Percentiles rank a stretch among this genome's conserved stretches.
Conservation (phyloP, 1,284 basidiomycete species). For the Melampsora larici-populina region DNA sequence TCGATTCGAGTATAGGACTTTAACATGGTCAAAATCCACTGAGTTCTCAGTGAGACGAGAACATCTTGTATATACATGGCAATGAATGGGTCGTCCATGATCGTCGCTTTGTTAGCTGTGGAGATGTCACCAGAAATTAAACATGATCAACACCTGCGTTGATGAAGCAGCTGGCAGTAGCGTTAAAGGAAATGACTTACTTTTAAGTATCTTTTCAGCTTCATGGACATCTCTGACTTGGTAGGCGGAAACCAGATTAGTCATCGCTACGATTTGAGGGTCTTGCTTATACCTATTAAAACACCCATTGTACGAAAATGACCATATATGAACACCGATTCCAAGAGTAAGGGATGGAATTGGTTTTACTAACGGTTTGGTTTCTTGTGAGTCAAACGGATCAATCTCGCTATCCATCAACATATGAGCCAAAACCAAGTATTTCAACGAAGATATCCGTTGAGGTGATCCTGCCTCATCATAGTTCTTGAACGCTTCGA, state of each 20-base stretch:
- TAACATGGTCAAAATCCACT: slow-evolving; percentile 52
- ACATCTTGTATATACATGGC: slow-evolving; percentile 52
- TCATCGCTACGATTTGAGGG: slow-evolving; percentile 96
- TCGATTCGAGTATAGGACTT: slow-evolving; percentile 51
- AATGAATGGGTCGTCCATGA: slow-evolving; percentile 52
- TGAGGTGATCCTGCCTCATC: slow-evolving; percentile 96
- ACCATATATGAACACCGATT: background rate
- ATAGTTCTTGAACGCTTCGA: slow-evolving; percentile 97
- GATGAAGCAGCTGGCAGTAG: background rate
- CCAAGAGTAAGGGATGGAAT: background rate
- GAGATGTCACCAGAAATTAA: background rate
- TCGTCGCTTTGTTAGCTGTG: slow-evolving; percentile 49
- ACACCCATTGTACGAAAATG: background rate
- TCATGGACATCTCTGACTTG: slow-evolving; percentile 91
- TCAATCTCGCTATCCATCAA: slow-evolving; percentile 97
- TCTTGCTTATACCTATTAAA: slow-evolving; percentile 81
- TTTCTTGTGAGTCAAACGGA: slow-evolving; percentile 98
- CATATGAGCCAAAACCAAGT: slow-evolving; percentile 97
- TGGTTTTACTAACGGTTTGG: slow-evolving; percentile 71
- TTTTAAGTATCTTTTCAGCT: slow-evolving; percentile 88
- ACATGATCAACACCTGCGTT: background rate
- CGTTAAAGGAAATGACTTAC: slow-evolving; percentile 55
- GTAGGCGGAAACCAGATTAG: slow-evolving; percentile 90
- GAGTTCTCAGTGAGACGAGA: slow-evolving; percentile 50
- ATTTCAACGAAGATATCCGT: slow-evolving; percentile 95